Base-by-base conservation (phyloP, 352 stramenopile genomes). In the Salisapilia sapeloensis region DNA sequence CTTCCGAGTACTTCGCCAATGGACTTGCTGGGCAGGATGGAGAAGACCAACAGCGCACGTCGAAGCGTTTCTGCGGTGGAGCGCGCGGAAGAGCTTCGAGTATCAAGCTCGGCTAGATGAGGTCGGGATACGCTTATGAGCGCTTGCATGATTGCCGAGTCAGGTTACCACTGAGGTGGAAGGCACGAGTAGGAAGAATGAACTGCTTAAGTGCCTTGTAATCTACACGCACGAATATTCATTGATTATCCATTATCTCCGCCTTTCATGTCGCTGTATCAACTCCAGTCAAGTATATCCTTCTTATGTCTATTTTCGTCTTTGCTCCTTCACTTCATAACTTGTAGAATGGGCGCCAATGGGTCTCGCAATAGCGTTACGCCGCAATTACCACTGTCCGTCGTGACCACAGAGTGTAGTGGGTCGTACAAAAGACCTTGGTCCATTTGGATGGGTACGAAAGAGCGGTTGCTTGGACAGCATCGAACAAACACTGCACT, bases 51-150 rank as follows among this genome's bases (percentile, higher is more conserved):
- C 33, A 27, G 6, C 52, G 55, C 17, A 49, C 56, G 35, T 74
- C 61, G 21, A 44, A 46, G 15, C 57, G 61, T 31, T 72, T 76
- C 57, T 71, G 58, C 33, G 47, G 37, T 11, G 38, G 52, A 4
- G 48, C 53, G 3, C 43, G 56, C 4, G 58, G n/a, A n/a, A n/a
- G 56, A 22, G 36, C 37, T 9, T 70, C 61, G 15, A 46, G 46
- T 2, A 74, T 77, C 46, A 58, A 67, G 26, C 48, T 72, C 27
- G 61, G 58, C 13, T 77, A 56, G 31, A 16, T 6, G 16, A 18
- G 9, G 18, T 12, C 12, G 13, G 18, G 16, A 15, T 31, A 4
- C 17, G 25, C 5, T 12, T 45, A 30, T 19, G 33, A 46, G 25
- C 17, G 12, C 74, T 77, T 58, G 62, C 59, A 18, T 44, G 46